phyloP scores from a whole-genome alignment of 2,329 filamentous ascomycete species.

The Colletotrichum spaethianum region DNA sequence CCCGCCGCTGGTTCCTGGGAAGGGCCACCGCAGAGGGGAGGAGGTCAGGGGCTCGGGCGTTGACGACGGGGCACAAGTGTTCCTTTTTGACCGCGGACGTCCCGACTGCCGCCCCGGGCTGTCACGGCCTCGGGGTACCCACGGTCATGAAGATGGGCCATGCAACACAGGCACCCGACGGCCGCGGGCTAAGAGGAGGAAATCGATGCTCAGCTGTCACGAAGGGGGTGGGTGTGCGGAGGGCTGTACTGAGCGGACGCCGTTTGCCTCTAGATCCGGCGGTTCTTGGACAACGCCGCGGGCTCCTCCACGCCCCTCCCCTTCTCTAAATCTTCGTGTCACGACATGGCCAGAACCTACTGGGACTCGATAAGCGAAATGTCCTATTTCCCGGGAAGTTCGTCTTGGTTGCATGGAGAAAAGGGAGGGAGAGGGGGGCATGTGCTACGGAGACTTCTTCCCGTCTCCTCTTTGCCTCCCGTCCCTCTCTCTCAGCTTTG shows the following conservation, averaged over 20 bases:
- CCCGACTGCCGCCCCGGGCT: not conserved
- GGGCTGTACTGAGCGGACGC: not conserved
- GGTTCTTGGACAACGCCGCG: not conserved
- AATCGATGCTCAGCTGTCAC: not conserved
- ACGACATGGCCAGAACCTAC: slow-evolving; percentile 29
- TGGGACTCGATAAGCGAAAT: slow-evolving; percentile 38
- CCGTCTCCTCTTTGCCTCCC: not conserved
- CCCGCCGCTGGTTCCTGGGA: not conserved
- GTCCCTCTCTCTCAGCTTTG: not conserved
- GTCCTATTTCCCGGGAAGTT: slow-evolving; percentile 1
- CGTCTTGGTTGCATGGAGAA: slow-evolving; percentile 20
- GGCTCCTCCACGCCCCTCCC: not conserved
- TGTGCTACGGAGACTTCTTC: slow-evolving; percentile 32
- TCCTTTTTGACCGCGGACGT: not conserved
- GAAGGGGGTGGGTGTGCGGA: not conserved
- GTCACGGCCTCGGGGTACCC: not conserved
- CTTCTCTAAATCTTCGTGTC: slow-evolving; percentile 3
- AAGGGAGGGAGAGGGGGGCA: slow-evolving; percentile 5
- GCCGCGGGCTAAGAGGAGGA: no score
- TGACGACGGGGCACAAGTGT: not conserved
- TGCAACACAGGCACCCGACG: not conserved
- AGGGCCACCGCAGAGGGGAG: not conserved
- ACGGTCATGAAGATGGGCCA: not conserved
- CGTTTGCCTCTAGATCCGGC: not conserved
- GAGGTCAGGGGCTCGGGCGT: not conserved